Conservation (phyloP, 768 basidiomycete genomes). For the Pulveroboletus frians region DNA sequence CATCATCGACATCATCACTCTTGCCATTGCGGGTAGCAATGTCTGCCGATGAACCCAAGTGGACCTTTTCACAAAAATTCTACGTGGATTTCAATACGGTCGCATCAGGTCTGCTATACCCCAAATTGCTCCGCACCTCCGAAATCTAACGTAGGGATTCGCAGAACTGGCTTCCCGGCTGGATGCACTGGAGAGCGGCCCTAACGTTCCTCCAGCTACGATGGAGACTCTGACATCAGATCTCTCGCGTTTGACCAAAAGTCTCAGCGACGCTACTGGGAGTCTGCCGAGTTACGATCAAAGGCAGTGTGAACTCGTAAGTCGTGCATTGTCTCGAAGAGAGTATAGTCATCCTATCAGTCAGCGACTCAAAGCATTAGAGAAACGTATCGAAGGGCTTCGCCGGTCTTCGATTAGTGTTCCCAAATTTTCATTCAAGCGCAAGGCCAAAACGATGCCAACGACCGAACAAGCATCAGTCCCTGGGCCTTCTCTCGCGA, state of each 20-base stretch:
- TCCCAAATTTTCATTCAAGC: conserved; percentile 68
- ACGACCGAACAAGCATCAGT: conserved; percentile 3
- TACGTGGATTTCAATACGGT: conserved; percentile 19
- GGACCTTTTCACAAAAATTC: conserved; percentile 31
- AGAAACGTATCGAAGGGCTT: conserved; percentile 48
- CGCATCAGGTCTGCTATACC: conserved; percentile 21
- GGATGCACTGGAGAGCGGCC: conserved; percentile 33
- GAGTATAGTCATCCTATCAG: conserved; percentile 10
- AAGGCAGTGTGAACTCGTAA: conserved; percentile 61
- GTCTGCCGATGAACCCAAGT: conserved; percentile 20
- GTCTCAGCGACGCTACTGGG: conserved; percentile 56
- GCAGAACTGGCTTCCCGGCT: conserved; percentile 49
- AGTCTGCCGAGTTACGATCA: conserved; percentile 72
- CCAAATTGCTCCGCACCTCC: neutral
- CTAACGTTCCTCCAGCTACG: conserved; percentile 28
- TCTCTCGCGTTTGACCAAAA: conserved; percentile 56
- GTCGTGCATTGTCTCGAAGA: conserved; percentile 20
- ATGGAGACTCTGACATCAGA: conserved; percentile 44
- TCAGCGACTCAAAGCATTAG: conserved; percentile 65
- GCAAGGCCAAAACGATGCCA: conserved; percentile 28
- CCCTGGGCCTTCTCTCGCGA: neutral
- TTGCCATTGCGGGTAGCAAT: conserved; percentile 1
- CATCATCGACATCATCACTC: neutral
- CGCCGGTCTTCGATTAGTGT: conserved; percentile 43
- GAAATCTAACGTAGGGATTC: conserved; percentile 12